Evolutionary conservation across 306 rosid genomes (phyloP), one percentile per base, ranked within the genome.

Genomic region (Cicer pinnatifidum): DNA sequence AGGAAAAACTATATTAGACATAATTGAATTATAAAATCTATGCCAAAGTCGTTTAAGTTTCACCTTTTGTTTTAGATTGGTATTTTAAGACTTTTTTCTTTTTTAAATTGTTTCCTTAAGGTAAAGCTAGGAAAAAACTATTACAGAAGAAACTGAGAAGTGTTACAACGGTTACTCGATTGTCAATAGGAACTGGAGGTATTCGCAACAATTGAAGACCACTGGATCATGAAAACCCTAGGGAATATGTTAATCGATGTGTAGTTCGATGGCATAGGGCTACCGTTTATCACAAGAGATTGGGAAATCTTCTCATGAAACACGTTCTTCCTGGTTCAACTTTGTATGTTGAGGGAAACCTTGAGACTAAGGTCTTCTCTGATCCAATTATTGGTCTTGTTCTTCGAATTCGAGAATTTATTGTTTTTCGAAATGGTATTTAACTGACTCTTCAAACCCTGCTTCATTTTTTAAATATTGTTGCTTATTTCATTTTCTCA

Each of bases 251-350:
- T 0, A 87, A 88, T 52, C 86, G 96, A 7, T 83, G 88, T 15
- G 67, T 74, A 3, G 71, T 91, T 73, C 97, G 89, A 81, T 94
- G 99, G 99, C 99, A 94, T 73, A 87, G 99, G 33, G 90, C 91
- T 48, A 79, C 90, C 0, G 48, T 94, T 64, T 91, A 94, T 85
- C 88, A 89, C 0, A 84, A 81, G 72, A 72, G 78, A 73, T 78
- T 94, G 59, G 95, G 96, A 52, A 69, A 6, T 11, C 13, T 89
- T 54, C 81, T 75, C 53, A 43, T 80, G 87, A 76, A 87, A 72
- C 81, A 79, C 38, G 89, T 60, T 77, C 38, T 53, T 64, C 87
- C 91, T 0, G 91, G 96, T 53, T 84, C 99, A 4, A 69, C 89
- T 51, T 53, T 94, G 35, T 94, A 94, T 60, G 53, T 94, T 47